Conservation (phyloP, 441 rosid species). For the Populus hybrid region DNA sequence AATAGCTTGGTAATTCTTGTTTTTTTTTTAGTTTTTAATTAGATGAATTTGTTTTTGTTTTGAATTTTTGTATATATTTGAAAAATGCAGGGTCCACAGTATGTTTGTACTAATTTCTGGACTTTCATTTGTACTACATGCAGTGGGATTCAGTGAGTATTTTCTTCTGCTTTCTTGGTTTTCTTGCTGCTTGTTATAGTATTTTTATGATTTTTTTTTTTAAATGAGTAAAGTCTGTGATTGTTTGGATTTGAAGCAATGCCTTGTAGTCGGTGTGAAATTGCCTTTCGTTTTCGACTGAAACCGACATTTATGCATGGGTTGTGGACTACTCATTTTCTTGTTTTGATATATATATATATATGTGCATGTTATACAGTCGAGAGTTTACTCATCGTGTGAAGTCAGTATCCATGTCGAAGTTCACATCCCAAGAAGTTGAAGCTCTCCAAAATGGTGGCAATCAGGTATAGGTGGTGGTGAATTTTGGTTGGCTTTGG, state of each 20-base stretch:
- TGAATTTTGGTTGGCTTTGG: conserved; percentile 7
- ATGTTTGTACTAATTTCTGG: conserved; percentile 94
- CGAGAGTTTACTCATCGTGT: conserved; percentile 98
- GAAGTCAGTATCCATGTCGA: conserved; percentile 96
- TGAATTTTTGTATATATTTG: conserved; percentile 5
- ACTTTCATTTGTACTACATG: conserved; percentile 86
- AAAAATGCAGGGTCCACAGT: conserved; percentile 90
- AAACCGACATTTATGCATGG: not conserved
- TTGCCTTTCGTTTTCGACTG: not conserved
- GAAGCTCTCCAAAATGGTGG: conserved; percentile 97
- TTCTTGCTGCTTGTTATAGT: not conserved
- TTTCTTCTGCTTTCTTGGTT: conserved; percentile 15
- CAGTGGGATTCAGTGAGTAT: conserved; percentile 96
- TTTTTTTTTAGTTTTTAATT: not conserved
- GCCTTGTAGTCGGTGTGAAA: not conserved
- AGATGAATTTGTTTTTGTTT: not conserved
- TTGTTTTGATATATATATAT: conserved; percentile 8
- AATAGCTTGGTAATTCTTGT: conserved; percentile 63
- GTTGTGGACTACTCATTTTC: not conserved
- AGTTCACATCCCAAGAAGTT: conserved; percentile 91
- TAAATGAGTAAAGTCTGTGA: not conserved
- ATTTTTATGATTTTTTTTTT: not conserved
- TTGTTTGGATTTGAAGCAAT: not conserved
- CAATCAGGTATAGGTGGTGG: conserved; percentile 64
- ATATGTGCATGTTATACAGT: conserved; percentile 38